Evolutionary conservation across 192 early-diverging fungal genomes (phyloP), one percentile per base, ranked within the genome.

Genomic region (Podila clonocystis): DNA sequence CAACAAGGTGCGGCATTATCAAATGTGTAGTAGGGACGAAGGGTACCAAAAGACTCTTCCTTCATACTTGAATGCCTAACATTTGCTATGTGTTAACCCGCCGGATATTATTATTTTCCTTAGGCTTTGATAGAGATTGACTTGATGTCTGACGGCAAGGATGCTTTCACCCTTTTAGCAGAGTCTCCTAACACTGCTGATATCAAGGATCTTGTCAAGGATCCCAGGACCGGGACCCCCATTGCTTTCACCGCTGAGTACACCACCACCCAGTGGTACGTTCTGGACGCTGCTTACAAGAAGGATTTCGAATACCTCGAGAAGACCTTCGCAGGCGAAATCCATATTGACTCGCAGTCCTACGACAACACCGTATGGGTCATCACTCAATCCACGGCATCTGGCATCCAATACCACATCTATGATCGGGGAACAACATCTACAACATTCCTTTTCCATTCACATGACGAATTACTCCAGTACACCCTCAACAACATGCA

Each of bases 401-500:
- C 58, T 22, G 58, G 58, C 58, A 13, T 68, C 11, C 67, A 68
- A 31, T 68, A 68, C 19, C 67, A 68, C 57, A 41, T 68, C 38
- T 68, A 68, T 30, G 38, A 68, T 28, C 67, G 67, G 12, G 67
- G 19, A 11, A 60, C 67, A 20, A 30, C 58, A 4, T 38, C 67
- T 6, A 48, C 57, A 22, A 60, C 67, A 33, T 48, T 68, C 9
- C 28, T 68, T 57, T 68, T 68, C 52, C 64, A 65, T 48, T 26
- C 38, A 7, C 22, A 55, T 29, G 64, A 50, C 45, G 57, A 73
- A 22, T 48, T 82, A 6, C 66, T 61, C 24, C 28, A 55, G 19
- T 80, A 80, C 19, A 15, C 28, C 13, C 68, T 82, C 17, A 65
- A 36, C 66, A 73, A 48, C 34, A 70, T 82, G 68, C 50, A 62